Evolutionary conservation across 2,329 filamentous ascomycete genomes (phyloP).

Genomic region (Colletotrichum chlorophyti): DNA sequence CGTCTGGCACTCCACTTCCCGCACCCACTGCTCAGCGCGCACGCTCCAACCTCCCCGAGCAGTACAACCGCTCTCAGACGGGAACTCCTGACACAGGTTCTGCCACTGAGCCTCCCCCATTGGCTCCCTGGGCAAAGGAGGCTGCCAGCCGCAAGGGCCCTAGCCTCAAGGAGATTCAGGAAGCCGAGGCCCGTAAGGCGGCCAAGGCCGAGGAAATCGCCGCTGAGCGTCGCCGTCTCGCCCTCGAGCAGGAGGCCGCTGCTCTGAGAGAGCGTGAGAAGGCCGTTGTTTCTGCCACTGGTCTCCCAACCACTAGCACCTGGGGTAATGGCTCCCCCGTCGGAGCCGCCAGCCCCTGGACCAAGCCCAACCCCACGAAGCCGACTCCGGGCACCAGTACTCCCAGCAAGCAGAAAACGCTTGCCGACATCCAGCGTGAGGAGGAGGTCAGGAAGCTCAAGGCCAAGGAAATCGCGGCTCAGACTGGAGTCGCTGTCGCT

Average conservation of each 20-base stretch:
- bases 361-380: slow-evolving; percentile 65
- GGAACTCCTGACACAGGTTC: slow-evolving; percentile 72
- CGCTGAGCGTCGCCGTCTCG: slow-evolving; percentile 76
- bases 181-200: slow-evolving; percentile 90
- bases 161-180: slow-evolving; percentile 95
- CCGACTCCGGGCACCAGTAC: slow-evolving; percentile 34
- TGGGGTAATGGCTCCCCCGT: slow-evolving; percentile 85
- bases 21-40: slow-evolving; percentile 89
- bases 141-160: slow-evolving; percentile 80
- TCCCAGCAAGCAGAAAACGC: slow-evolving; percentile 76
- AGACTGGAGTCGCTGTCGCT: slow-evolving; percentile 53
- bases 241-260: slow-evolving; percentile 79
- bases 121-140: slow-evolving; percentile 96
- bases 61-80: slow-evolving; percentile 73
- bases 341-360: slow-evolving; percentile 68
- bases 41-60: slow-evolving; percentile 82
- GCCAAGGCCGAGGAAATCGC: slow-evolving; percentile 87
- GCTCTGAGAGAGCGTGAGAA: slow-evolving; percentile 66
- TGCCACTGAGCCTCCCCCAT: slow-evolving; percentile 64
- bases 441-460: slow-evolving; percentile 91
- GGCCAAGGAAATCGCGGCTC: slow-evolving; percentile 57
- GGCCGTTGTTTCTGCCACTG: slow-evolving; percentile 67
- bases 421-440: slow-evolving; percentile 96
- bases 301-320: slow-evolving; percentile 85
- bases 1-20: slow-evolving; percentile 81